Evolutionary conservation across 257 asterid genomes (phyloP), one percentile per base, ranked within the genome.

Genomic region (Paulownia fortunei): DNA sequence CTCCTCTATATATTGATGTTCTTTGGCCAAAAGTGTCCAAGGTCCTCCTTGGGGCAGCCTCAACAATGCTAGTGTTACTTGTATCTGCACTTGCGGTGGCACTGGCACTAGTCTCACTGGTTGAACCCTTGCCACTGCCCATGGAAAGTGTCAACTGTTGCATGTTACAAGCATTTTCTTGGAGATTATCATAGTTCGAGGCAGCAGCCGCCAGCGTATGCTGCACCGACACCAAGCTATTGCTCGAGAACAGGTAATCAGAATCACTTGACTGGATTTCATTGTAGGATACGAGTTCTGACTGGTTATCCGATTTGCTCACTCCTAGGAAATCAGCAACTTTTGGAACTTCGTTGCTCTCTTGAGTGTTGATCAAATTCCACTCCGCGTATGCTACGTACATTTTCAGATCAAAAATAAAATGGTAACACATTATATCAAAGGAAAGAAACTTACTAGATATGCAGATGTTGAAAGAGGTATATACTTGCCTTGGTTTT

Each of bases 1-100:
- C 99, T 19, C 99, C 99, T 80, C 99, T 84, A 74, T 94, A 94
- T 8, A 94, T 94, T 0, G 99, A 94, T 16, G 99, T 94, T 87
- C 99, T 83, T 86, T 94, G 99, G 7, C 99, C 99, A 77, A 94
- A 94, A 10, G 98, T 94, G 62, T 94, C 99, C 61, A 84, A 70
- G 13, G 92, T 81, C 61, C 97, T 84, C 75, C 96, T 84, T 0
- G 96, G 97, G 6, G 96, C 79, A 30, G 92, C 92, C 82, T 84
- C 98, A 60, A 89, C 92, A 47, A 84, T 74, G 34, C 88, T 80
- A n/a, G 84, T 79, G 27, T 77, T 87, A 75, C 84, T 84, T 16
- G 79, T 87, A n/a, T 89, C 91, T 13, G 81, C 87, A 65, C 85
- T 80, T 0, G 86, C 86, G 42, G 82, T 68, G 3, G 76, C 52